Base-by-base conservation (phyloP, 805 yeast genomes). In the Starmerella gropengiesseri region DNA sequence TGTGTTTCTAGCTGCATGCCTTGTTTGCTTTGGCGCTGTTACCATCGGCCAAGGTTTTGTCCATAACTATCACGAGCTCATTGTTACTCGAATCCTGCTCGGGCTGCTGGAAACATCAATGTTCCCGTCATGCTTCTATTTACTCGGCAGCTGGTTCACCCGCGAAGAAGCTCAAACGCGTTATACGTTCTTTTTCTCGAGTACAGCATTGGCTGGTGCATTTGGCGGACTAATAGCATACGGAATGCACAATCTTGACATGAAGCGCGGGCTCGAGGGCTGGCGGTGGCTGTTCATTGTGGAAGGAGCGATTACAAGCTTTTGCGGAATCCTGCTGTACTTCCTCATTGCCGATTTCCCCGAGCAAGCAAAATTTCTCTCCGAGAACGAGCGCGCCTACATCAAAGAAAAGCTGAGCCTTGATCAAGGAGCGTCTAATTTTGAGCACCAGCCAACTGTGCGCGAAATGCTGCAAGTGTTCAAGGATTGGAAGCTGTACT, bases 171-270 rank as follows among this genome's bases (percentile, higher is more conserved):
- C 84, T 7, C 84, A 78, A 60, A 71, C 76, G 56, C 63, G 89
- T 41, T 78, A 77, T 59, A 70, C 79, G 26, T 70, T 76, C 41
- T 80, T 81, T 60, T 79, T 81, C 63, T 66, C 79, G 22, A 75
- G 80, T 34, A 78, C 86, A 3, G 73, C 80, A 49, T 66, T 81
- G 42, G 83, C 87, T 2, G 87, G 91, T 58, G 86, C 82, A 18
- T 80, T 81, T 51, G 79, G 80, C 12, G 86, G 86, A 45, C 75
- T 82, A 22, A 69, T 81, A 50, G 85, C 87, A 7, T 76, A 71
- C 52, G 74, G 74, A 47, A 72, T 78, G 47, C 61, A 74, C 52
- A 75, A 74, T 29, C 64, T 80, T 52, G 68, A 74, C 48, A 63
- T 65, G 43, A 57, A 61, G 39, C 60, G 48, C 6, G 54, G 52